Conservation (phyloP, 306 rosid genomes). For the Trifolium repens region DNA sequence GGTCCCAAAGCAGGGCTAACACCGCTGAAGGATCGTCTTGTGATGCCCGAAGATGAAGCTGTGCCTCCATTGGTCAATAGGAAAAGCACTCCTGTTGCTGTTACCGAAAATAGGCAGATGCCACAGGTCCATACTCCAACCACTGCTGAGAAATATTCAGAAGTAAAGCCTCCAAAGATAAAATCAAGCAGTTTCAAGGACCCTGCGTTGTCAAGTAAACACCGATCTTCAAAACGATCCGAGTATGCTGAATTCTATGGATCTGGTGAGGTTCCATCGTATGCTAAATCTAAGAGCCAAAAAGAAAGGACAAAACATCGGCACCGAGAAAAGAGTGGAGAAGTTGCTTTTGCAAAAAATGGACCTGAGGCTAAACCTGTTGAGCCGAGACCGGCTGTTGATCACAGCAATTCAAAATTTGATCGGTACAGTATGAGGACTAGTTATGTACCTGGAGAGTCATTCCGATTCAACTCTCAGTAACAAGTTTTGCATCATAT, state of each 20-base stretch:
- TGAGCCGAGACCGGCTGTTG: slow-evolving; percentile 59
- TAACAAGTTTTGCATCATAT: slow-evolving; percentile 35
- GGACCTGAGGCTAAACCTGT: slow-evolving; percentile 60
- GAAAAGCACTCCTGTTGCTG: slow-evolving; percentile 50
- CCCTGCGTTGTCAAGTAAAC: slow-evolving; percentile 76
- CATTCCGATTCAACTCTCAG: slow-evolving; percentile 56
- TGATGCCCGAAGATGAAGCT: slow-evolving; percentile 77
- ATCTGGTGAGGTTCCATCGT: slow-evolving; percentile 67
- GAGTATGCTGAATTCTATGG: slow-evolving; percentile 82
- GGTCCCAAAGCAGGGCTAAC: slow-evolving; percentile 57
- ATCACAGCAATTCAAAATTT: slow-evolving; percentile 57
- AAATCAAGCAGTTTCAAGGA: slow-evolving; percentile 86
- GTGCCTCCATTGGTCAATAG: slow-evolving; percentile 54
- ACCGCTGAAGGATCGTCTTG: slow-evolving; percentile 76
- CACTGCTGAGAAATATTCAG: slow-evolving; percentile 62
- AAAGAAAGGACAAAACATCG: slow-evolving; percentile 87
- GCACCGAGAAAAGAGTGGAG: slow-evolving; percentile 83
- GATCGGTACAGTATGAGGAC: slow-evolving; percentile 78
- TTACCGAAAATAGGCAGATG: slow-evolving; percentile 56
- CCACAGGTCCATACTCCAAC: slow-evolving; percentile 60
- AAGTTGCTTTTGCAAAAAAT: slow-evolving; percentile 54
- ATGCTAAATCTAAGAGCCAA: slow-evolving; percentile 73
- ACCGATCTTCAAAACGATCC: slow-evolving; percentile 71
- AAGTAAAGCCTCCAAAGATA: slow-evolving; percentile 73
- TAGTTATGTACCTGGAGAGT: slow-evolving; percentile 58